Evolutionary conservation across 1,139 yeast species (phyloP).

Genomic region (Sugiyamaella xylanicola): DNA sequence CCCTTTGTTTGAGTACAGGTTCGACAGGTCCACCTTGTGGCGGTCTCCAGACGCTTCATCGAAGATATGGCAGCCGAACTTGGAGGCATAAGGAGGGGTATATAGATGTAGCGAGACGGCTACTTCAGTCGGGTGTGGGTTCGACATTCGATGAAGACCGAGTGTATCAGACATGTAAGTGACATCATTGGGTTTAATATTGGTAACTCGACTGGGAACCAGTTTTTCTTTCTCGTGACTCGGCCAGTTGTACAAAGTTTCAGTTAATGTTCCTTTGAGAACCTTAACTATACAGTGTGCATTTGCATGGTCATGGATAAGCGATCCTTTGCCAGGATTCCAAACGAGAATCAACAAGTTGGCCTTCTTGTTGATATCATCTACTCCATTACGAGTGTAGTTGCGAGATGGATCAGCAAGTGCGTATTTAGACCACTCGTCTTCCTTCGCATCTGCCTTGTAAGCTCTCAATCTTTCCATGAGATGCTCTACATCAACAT

Average conservation of each 20-base stretch:
- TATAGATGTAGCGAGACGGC: conserved; percentile 74
- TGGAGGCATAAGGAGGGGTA: conserved; percentile 76
- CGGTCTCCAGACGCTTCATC: conserved; percentile 56
- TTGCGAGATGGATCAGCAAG: conserved; percentile 54
- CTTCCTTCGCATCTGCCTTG: conserved; percentile 44
- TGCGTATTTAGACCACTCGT: conserved; percentile 65
- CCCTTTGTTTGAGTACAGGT: conserved; percentile 66
- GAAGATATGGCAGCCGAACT: conserved; percentile 64
- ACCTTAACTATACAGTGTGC: conserved; percentile 65
- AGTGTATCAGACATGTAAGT: conserved; percentile 68
- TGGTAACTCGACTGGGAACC: conserved; percentile 40
- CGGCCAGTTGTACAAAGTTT: conserved; percentile 62
- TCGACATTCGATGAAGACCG: conserved; percentile 67
- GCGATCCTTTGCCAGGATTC: conserved; percentile 68
- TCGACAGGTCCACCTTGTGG: conserved; percentile 62
- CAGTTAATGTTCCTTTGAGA: conserved; percentile 60
- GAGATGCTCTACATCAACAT: conserved; percentile 57
- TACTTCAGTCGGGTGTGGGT: conserved; percentile 50
- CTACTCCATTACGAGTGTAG: conserved; percentile 60
- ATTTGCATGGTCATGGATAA: conserved; percentile 75
- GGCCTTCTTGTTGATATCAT: conserved; percentile 68
- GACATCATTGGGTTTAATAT: conserved; percentile 51
- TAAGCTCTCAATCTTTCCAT: conserved; percentile 54
- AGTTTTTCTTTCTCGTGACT: conserved; percentile 32
- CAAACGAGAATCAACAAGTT: conserved; percentile 69